Base-by-base conservation (phyloP, 2,329 filamentous ascomycete species). In the Coniochaeta sp. region DNA sequence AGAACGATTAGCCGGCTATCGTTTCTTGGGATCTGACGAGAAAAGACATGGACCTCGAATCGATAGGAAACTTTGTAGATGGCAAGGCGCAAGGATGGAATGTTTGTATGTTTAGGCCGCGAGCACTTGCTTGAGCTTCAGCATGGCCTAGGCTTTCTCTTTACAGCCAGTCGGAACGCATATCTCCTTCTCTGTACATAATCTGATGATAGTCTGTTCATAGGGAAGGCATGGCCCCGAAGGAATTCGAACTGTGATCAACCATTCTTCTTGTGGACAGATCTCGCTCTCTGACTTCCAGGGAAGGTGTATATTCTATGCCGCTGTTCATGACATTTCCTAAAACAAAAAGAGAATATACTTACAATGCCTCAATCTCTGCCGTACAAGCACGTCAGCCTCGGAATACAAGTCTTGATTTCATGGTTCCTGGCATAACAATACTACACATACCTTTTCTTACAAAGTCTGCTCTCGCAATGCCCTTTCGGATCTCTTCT, bases 321-420 rank as follows among this genome's bases (percentile, higher is more conserved):
- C 34, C 34, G 7, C 7, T 36, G 34, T 36, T 36, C 26, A n/a
- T 31, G 22, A 31, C 22, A 11, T 40, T 4, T 40, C 16, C 26
- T 33, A 2, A 55, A 7, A n/a, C 26, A 55, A 2, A 26, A n/a
- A 34, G 38, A n/a, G 3, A 2, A 19, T 17, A 55, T 1, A 82
- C 90, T 84, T 81, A 97, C 90, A 98, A 72, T 19, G 92, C 89
- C 76, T 97, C 93, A 62, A 98, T 91, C 73, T 97, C 93, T 95
- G 65, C 8, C 38, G 38, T 8, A 11, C 6, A 36, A 11, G 57
- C 17, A 9, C 57, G 59, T 62, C 33, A 64, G 58, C 16, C 8
- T 17, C 12, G 9, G 17, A 40, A 19, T 7, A 31, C 22, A 6
- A 36, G 34, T 14, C 12, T 28, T 6, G 24, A 31, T 54, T 36